Evolutionary conservation across 2,329 filamentous ascomycete genomes (phyloP), one percentile per base, ranked within the genome.

Genomic region (Colletotrichum higginsianum): DNA sequence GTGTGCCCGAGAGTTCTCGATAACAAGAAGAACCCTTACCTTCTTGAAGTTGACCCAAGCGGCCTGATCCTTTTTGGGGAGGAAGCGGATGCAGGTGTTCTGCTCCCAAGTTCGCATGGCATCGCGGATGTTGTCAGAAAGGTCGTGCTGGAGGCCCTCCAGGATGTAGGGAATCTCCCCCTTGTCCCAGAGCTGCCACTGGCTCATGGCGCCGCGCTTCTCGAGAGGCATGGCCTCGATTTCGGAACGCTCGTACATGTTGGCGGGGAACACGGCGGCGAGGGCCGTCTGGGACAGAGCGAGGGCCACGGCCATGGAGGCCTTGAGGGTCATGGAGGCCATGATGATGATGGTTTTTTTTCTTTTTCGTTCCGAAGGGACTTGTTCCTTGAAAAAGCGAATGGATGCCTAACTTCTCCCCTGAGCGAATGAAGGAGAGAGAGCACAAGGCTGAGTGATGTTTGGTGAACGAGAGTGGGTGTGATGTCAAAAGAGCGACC

Each of bases 61-160:
- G 5, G 1, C 2, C 0, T 68, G 60, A 23, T 56, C 18, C 4
- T 23, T 35, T 11, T 57, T 64, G 12, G 50, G 61, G 11, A 68
- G 2, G 52, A 68, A 68, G 1, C 66, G 66, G 35, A 68, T 65
- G 6, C 66, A 68, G 4, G 50, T 68, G 9, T 16, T 18, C 50
- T 65, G 60, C 23, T 68, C 60, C 66, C 66, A 68, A 6, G 26
- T 8, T 11, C 61, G 38, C 66, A 68, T 68, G 44, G 42, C 50
- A 50, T 26, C 66, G 50, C 66, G 61, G 15, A 68, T 50, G 3
- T 5, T 11, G 2, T 57, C 18, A 15, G 66, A 68, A 23, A 64
- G 23, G 18, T 65, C 66, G 44, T 68, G 66, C 7, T 61, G 66
- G 15, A 68, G 50, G 0, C 18, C 2, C 16, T 68, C 16, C 44